phyloP scores from a whole-genome alignment of 225 moss, liverwort and hornwort genomes.

The Sphagnum tenellum region DNA sequence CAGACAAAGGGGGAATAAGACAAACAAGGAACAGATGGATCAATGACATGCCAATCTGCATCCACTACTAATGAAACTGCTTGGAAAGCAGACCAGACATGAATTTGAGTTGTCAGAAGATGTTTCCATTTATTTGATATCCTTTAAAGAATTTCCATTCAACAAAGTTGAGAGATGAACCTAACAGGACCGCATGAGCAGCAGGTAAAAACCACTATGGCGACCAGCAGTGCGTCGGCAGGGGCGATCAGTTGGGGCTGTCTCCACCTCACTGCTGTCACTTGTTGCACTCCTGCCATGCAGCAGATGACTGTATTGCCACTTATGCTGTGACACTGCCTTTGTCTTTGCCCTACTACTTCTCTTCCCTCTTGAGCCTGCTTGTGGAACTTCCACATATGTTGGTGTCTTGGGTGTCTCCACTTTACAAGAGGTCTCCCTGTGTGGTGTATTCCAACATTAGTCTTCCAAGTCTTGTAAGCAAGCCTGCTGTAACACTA shows the following conservation, averaged over 20 bases:
- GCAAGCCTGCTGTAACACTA: no score
- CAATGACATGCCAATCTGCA: no score
- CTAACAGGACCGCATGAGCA: conserved; percentile 86
- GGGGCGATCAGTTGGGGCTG: conserved; percentile 64
- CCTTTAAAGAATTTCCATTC: conserved; percentile 67
- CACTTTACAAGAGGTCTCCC: conserved; percentile 28
- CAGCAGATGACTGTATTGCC: conserved; percentile 68
- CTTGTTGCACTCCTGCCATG: conserved; percentile 19
- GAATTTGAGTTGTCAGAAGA: no score
- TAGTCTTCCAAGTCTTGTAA: no score
- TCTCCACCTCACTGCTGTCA: conserved; percentile 60
- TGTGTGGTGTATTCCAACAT: conserved; percentile 10
- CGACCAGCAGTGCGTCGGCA: conserved; percentile 97
- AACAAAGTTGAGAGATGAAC: conserved; percentile 5
- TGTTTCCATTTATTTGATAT: conserved; percentile 35
- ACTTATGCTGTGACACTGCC: conserved; percentile 57
- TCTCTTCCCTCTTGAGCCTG: conserved; percentile 77
- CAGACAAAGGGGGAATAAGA: no score
- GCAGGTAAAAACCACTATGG: conserved; percentile 93
- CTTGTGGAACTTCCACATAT: conserved; percentile 52
- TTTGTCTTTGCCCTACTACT: conserved; percentile 69
- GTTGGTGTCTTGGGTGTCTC: conserved; percentile 32
- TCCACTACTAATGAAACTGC: no score
- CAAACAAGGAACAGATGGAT: no score
- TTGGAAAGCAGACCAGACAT: no score